Evolutionary conservation across 2,329 filamentous ascomycete genomes (phyloP).

Genomic region (Colletotrichum siamense): DNA sequence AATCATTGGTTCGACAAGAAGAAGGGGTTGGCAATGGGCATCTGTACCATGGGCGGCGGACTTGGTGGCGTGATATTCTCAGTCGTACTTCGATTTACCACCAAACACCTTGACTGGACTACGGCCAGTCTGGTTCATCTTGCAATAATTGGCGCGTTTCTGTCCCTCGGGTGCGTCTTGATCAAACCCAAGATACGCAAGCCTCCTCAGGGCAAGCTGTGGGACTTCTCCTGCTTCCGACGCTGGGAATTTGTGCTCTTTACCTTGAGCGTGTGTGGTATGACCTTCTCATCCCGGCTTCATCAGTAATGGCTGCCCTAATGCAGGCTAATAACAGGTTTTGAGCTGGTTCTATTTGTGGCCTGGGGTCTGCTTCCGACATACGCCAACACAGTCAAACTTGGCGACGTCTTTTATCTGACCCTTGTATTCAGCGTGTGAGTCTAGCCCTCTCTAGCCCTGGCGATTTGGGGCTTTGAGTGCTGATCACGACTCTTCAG

Average conservation of each 20-base stretch:
- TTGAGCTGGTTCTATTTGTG: constrained; percentile 34
- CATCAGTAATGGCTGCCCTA: not conserved
- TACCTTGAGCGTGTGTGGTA: constrained; percentile 31
- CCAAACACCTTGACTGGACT: constrained; percentile 26
- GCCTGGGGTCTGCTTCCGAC: constrained; percentile 35
- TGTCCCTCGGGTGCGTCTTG: constrained; percentile 25
- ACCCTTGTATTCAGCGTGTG: constrained; percentile 36
- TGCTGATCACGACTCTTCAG: constrained; percentile 6
- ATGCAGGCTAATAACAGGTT: constrained; percentile 25
- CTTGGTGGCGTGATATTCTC: constrained; percentile 36
- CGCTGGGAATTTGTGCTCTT: constrained; percentile 31
- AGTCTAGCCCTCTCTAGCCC: constrained; percentile 12
- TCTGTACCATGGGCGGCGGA: constrained; percentile 30
- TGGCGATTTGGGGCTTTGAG: not conserved
- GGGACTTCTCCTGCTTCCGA: constrained; percentile 17
- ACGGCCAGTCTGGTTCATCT: constrained; percentile 27
- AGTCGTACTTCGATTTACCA: constrained; percentile 29
- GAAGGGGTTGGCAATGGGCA: constrained; percentile 27
- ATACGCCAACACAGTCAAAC: constrained; percentile 27
- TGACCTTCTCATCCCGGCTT: not conserved
- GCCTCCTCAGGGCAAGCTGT: not conserved
- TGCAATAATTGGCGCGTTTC: constrained; percentile 23
- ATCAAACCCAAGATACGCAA: constrained; percentile 21
- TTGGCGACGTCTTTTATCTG: constrained; percentile 31
- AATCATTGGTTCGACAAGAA: constrained; percentile 30